A percentile compares a stretch with the other conserved stretches of the same genome.
Evolutionary conservation across 768 basidiomycete species (phyloP).

Genomic region (Termitomyces sp.): DNA sequence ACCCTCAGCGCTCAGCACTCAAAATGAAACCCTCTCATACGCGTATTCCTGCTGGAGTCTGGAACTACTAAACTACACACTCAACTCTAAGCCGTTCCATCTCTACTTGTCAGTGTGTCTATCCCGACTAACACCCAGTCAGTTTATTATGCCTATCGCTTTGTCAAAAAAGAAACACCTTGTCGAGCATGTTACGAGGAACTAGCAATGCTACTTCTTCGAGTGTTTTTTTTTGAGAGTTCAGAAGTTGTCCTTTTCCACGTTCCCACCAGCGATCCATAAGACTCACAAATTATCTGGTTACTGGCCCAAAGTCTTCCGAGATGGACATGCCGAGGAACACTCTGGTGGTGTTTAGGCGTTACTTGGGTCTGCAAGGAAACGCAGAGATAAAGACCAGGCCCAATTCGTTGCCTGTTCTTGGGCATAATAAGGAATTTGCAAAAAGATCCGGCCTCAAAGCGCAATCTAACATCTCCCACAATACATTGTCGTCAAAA

Average conservation of each 20-base stretch:
- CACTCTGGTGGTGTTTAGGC: neutral
- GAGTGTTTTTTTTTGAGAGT: no score
- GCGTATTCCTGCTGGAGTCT: neutral
- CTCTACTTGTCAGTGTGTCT: neutral
- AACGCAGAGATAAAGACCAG: neutral
- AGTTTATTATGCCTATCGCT: neutral
- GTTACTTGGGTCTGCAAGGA: neutral
- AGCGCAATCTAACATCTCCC: neutral
- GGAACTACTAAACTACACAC: neutral
- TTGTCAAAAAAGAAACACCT: neutral
- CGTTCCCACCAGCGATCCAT: neutral
- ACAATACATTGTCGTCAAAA: neutral
- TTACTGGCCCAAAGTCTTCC: neutral
- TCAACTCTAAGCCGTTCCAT: neutral
- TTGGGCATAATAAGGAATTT: neutral
- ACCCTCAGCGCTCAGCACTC: neutral
- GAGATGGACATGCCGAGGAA: neutral
- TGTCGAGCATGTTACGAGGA: neutral
- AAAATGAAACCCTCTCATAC: neutral
- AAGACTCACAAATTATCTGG: neutral
- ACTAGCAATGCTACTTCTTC: neutral
- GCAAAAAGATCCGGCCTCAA: neutral
- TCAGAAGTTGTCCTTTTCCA: neutral
- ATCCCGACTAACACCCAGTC: neutral
- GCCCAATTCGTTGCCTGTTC: neutral